Base-by-base conservation (phyloP, 176 grass and related monocot species). In the Alloteropsis semialata region DNA sequence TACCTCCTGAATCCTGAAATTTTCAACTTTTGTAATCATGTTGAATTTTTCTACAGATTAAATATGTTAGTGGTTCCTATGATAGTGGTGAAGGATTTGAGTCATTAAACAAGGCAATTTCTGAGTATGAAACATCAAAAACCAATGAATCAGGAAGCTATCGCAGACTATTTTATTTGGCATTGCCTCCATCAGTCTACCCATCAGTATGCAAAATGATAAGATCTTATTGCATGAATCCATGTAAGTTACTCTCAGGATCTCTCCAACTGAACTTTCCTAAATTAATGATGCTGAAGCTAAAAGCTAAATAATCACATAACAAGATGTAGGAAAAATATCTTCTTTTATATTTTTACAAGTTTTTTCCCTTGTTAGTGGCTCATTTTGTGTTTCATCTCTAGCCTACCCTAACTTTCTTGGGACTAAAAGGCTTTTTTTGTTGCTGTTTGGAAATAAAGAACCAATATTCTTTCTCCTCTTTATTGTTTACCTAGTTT, bases 181-280 rank as follows among this genome's bases (percentile, higher is more conserved):
- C 95, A 76, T 77, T 98, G 89, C 95, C 95, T 84, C 95, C 95
- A 62, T 98, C 95, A 70, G 92, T 94, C 55, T 95, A 97, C 71
- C 95, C 92, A 42, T 93, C n/a, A n/a, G n/a, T n/a, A n/a, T n/a
- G n/a, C n/a, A n/a, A n/a, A n/a, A n/a, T n/a, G n/a, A n/a, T n/a
- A 83, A 89, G 87, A 86, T 80, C 18, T 7, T 89, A 95, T 58
- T 98, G 95, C 86, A 98, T 88, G 88, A 93, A 91, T 82, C 86
- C 89, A 89, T 84, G 94, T 97, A 76, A 88, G 86, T 76, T 81
- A 65, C 46, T 66, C 55, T 48, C 45, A 8, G 0, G 8, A 19
- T 49, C 2, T 8, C 8, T 27, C 39, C 33, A 29, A n/a, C 3
- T 36, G 13, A 5, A 61, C 65, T 84, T 79, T 38, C 53, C 74